These are phyloP conservation scores for Dacryopinax primogenitus DNA, from an alignment of 768 basidiomycete genomes.

Conservation along the genomic window DNA sequence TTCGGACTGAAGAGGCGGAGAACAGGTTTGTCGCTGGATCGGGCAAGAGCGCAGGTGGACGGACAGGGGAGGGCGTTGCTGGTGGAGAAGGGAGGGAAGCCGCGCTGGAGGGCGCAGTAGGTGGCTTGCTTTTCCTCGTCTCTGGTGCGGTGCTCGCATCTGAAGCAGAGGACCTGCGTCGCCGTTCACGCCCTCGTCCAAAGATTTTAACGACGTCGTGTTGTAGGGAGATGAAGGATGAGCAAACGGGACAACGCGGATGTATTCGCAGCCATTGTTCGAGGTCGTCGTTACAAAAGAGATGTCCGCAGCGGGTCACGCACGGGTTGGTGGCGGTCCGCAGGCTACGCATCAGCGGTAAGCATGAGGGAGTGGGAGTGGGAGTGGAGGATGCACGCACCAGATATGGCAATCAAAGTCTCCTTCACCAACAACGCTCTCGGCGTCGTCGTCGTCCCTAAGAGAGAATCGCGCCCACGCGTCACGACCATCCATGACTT, in stretches of 20 bases:
- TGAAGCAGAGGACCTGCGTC: background rate
- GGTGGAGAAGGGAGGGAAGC: background rate
- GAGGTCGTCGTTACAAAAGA: conserved; percentile 4
- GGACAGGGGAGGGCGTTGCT: background rate
- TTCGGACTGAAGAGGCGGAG: background rate
- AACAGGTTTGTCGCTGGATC: background rate
- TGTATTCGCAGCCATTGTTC: conserved; percentile 7
- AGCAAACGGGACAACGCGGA: background rate
- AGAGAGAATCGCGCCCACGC: background rate
- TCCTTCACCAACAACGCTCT: background rate
- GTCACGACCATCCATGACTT: background rate
- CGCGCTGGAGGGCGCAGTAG: background rate
- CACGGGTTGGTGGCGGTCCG: conserved; percentile 1
- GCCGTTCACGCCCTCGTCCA: background rate
- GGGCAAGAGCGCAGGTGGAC: background rate
- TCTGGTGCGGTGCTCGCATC: background rate
- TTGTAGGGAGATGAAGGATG: background rate
- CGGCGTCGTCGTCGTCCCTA: background rate
- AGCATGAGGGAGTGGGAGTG: background rate
- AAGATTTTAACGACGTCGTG: conserved; percentile 8
- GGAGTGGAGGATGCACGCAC: background rate
- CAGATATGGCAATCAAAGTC: conserved; percentile 7
- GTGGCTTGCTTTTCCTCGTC: background rate
- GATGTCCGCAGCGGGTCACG: background rate
- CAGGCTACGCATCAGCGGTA: too few species aligned